Evolutionary conservation across 1,284 basidiomycete genomes (phyloP).

Genomic region (Apiotrichum porosum): DNA sequence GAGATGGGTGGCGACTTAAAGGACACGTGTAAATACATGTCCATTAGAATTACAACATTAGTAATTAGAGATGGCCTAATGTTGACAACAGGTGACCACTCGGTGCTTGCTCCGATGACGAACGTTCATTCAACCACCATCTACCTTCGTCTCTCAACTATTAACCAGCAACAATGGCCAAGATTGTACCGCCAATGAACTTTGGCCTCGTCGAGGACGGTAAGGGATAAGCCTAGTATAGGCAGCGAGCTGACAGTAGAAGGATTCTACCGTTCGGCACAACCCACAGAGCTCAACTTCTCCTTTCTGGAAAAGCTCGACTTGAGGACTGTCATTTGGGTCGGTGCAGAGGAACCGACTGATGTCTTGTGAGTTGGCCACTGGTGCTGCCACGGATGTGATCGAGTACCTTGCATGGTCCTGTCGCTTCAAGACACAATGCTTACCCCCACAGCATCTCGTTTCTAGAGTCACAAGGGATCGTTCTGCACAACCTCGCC

Average conservation of each 20-base stretch:
- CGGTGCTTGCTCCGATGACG: background rate
- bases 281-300: slow-evolving; percentile 55
- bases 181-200: slow-evolving; percentile 53
- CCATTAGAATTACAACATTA: too few relatives aligned
- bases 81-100: background rate
- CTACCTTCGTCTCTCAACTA: background rate
- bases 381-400: too few relatives aligned
- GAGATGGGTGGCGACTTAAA: background rate
- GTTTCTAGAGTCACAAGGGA: slow-evolving; percentile 44
- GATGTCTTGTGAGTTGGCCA: slow-evolving; percentile 48
- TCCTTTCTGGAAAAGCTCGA: slow-evolving; percentile 54
- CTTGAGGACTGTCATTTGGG: slow-evolving; percentile 53
- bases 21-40: background rate
- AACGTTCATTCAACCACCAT: background rate
- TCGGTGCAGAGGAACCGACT: slow-evolving; percentile 54
- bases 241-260: slow-evolving; percentile 3
- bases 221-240: slow-evolving; percentile 10
- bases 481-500: slow-evolving; percentile 41
- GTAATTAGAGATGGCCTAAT: too few relatives aligned
- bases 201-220: slow-evolving; percentile 54
- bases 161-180: slow-evolving; percentile 29
- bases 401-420: background rate
- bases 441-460: slow-evolving; percentile 29
- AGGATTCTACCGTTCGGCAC: slow-evolving; percentile 53
- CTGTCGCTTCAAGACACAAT: background rate